These are phyloP conservation scores for Penicillium psychrofluorescens DNA, from an alignment of 495 filamentous ascomycete genomes.

Conservation along the genomic window DNA sequence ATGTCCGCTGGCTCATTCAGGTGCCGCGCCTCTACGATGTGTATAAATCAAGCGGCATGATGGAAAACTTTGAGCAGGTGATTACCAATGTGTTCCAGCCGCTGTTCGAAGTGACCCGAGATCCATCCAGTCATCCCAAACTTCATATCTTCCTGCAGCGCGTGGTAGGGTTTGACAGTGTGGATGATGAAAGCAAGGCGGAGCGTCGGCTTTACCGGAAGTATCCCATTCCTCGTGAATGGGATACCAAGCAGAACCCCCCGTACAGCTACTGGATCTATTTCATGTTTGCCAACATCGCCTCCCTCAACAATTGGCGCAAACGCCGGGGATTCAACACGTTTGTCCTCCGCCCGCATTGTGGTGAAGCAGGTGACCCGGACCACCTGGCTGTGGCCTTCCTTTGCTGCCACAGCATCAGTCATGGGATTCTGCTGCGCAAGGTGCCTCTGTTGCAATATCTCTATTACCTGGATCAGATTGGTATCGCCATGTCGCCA, in stretches of 20 bases:
- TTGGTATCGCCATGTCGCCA: conserved; percentile 97
- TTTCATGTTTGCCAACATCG: conserved; percentile 90
- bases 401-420: conserved; percentile 95
- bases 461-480: conserved; percentile 95
- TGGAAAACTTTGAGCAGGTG: conserved; percentile 85
- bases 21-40: conserved; percentile 92
- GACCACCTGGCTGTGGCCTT: conserved; percentile 91
- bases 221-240: conserved; percentile 81
- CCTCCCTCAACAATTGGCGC: conserved; percentile 85
- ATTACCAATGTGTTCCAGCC: conserved; percentile 90
- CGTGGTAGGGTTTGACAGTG: conserved; percentile 94
- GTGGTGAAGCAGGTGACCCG: conserved; percentile 92
- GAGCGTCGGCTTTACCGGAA: conserved; percentile 88
- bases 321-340: conserved; percentile 93
- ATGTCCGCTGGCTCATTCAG: conserved; percentile 96
- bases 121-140: conserved; percentile 81
- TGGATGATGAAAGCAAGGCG: conserved; percentile 95
- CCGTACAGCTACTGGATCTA: conserved; percentile 99
- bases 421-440: conserved; percentile 83
- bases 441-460: conserved; percentile 95
- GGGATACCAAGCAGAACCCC: conserved; percentile 89
- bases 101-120: conserved; percentile 86
- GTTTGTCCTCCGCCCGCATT: conserved; percentile 87
- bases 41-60: conserved; percentile 79
- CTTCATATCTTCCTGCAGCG: conserved; percentile 91